Conservation (phyloP, 176 grass and related monocot genomes). For the Guadua angustifolia region DNA sequence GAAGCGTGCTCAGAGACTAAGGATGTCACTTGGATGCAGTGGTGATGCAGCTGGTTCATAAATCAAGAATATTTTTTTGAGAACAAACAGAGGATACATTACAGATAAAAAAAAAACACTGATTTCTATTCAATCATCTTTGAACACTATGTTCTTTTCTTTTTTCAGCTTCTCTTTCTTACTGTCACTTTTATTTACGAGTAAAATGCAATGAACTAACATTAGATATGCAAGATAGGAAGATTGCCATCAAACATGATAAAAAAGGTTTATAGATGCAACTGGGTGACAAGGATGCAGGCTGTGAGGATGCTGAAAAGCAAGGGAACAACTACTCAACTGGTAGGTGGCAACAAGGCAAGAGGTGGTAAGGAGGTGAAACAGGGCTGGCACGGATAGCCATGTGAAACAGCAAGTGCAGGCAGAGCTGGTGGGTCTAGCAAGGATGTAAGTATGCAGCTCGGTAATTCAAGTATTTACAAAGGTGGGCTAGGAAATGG, state of each 20-base stretch:
- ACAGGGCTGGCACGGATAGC: not conserved
- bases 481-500: not conserved
- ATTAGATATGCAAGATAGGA: not conserved
- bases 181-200: not conserved
- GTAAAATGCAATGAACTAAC: not conserved
- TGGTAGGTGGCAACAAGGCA: slow-evolving; percentile 1
- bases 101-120: not conserved
- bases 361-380: not conserved
- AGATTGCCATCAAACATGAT: not conserved
- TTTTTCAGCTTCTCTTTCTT: not conserved
- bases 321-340: not conserved
- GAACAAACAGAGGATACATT: not conserved
- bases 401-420: slow-evolving; percentile 5
- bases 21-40: not conserved
- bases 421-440: not conserved
- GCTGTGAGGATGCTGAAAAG: slow-evolving; percentile 17
- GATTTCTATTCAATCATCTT: not conserved
- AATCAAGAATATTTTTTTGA: not conserved
- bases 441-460: not conserved
- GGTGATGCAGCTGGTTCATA: not conserved
- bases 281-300: slow-evolving; percentile 24
- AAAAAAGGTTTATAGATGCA: not conserved
- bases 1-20: not conserved
- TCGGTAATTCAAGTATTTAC: not conserved
- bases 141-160: not conserved